Base-by-base conservation (phyloP, 2,329 filamentous ascomycete genomes). In the Podosphaera fusca region DNA sequence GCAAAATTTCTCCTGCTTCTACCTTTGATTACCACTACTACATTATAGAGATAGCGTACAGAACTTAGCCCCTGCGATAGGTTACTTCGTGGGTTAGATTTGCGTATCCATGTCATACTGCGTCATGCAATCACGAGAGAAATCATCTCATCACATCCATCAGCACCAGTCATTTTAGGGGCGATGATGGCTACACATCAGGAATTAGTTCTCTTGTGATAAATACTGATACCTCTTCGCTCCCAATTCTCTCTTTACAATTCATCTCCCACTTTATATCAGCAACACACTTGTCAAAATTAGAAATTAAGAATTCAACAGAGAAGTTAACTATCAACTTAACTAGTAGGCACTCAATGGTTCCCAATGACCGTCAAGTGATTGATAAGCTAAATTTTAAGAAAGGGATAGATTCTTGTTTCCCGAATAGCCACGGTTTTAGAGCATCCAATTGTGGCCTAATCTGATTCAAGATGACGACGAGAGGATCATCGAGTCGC, bases 361-460 rank as follows among this genome's bases (percentile, higher is more conserved):
- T 47, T 12, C 10, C 36, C 34, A n/a, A 35, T 38, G 8, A 6
- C 34, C 14, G 14, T 55, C 55, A 50, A 51, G 49, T 52, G 56
- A 40, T 45, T 50, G 42, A 57, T 55, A 42, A 45, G 50, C 5
- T 38, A 38, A 6, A 38, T 5, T 38, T 38, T 1, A 38, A 10
- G 5, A 38, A 5, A 38, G 35, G 10, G 35, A 38, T 38, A 38
- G 10, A 38, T 38, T 10, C 10, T 38, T 10, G 35, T 38, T 38
- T 38, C 35, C 10, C 35, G 10, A 38, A 6, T 38, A 38, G 9
- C 14, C 35, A 45, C 57, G 55, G 58, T 60, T 56, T 61, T 62
- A 65, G 65, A 66, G 63, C 65, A 63, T 61, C 62, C 58, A 60
- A 58, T 58, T 59, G 59, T 57, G 58, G 58, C 50, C 63, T 61